These are phyloP conservation scores for Talaromyces sp. DNA, from an alignment of 2,329 filamentous ascomycete species.

Conservation along the genomic window DNA sequence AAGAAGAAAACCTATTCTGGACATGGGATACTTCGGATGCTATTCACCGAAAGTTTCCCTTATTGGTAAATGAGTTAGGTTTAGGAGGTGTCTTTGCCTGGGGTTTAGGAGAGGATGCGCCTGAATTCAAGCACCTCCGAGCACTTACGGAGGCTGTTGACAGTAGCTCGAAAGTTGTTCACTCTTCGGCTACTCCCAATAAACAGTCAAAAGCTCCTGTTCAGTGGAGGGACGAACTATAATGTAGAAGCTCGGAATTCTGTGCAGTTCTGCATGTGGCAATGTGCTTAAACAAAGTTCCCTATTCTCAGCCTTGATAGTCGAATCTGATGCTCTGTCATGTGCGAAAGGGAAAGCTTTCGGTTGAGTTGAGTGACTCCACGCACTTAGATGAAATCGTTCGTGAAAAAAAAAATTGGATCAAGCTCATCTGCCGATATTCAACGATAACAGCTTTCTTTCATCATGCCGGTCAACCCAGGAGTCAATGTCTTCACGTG, in stretches of 20 bases:
- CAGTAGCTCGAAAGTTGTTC: not conserved
- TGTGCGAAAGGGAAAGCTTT: no score
- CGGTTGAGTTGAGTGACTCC: no score
- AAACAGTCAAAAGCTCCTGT: not conserved
- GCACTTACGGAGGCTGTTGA: constrained; percentile 24
- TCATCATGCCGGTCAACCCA: constrained; percentile 10
- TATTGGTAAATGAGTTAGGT: constrained; percentile 41
- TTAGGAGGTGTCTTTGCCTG: constrained; percentile 55
- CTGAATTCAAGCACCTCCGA: constrained; percentile 34
- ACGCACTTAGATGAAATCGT: no score
- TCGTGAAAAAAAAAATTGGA: no score
- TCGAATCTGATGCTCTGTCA: no score
- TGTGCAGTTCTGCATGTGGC: not conserved
- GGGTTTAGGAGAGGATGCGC: constrained; percentile 51
- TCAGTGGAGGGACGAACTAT: constrained; percentile 7
- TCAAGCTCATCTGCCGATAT: no score
- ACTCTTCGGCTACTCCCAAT: not conserved
- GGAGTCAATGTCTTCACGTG: not conserved
- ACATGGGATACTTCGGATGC: constrained; percentile 54
- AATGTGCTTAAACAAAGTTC: not conserved
- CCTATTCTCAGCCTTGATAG: no score
- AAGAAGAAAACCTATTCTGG: constrained; percentile 49
- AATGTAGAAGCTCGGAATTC: not conserved
- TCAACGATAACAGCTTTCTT: not conserved
- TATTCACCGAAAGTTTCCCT: constrained; percentile 47